A percentile compares a stretch with the other conserved stretches of the same genome.
Evolutionary conservation across 2,329 filamentous ascomycete genomes (phyloP).

Genomic region (Xylaria hypoxylon): DNA sequence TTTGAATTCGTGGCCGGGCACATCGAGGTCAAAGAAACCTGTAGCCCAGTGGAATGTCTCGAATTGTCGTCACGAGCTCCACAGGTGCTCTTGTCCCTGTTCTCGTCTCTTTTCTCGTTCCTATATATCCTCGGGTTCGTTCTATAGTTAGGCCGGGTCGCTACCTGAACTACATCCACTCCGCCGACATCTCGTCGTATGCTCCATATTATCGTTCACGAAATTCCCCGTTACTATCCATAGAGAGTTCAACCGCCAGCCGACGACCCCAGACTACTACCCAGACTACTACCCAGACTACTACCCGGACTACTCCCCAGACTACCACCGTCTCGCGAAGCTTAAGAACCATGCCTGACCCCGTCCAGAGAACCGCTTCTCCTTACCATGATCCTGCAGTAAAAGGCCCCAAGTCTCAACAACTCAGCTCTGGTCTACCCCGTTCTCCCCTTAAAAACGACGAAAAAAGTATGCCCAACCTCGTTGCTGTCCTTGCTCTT

Average conservation of each 20-base stretch:
- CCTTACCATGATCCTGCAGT: constrained; percentile 59
- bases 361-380: constrained; percentile 58
- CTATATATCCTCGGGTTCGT: constrained; percentile 55
- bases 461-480: constrained; percentile 43
- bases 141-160: constrained; percentile 48
- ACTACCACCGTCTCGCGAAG: constrained; percentile 42
- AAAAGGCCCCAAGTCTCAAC: constrained; percentile 58
- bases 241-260: constrained; percentile 45
- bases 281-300: constrained; percentile 40
- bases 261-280: constrained; percentile 39
- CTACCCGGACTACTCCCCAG: constrained; percentile 41
- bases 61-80: constrained; percentile 48
- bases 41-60: constrained; percentile 51
- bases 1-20: constrained; percentile 53
- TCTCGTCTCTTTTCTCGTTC: constrained; percentile 39
- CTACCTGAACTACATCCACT: constrained; percentile 45
- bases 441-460: constrained; percentile 46
- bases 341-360: constrained; percentile 54
- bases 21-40: constrained; percentile 43
- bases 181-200: constrained; percentile 47
- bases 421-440: constrained; percentile 53
- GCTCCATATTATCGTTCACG: constrained; percentile 49
- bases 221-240: constrained; percentile 49
- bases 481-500: neutral
- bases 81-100: constrained; percentile 39